phyloP scores from a whole-genome alignment of 169 alveolate genomes.

The Plasmodium reichenowi region DNA sequence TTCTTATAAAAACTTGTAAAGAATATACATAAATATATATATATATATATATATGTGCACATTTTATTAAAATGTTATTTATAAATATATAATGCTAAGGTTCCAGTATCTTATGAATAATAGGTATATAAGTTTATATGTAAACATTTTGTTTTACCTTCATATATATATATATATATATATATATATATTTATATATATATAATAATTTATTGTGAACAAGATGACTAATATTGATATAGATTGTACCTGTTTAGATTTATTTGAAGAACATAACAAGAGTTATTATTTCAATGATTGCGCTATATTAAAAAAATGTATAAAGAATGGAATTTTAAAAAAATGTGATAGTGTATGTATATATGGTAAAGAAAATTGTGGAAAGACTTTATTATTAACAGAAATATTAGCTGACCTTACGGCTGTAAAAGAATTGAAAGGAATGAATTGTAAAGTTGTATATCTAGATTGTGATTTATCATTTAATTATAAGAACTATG shows the following conservation, averaged over 20 bases:
- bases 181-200: no score
- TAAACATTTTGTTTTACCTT: no score
- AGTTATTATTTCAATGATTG: slow-evolving; percentile 40
- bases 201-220: no score
- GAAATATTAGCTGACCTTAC: slow-evolving; percentile 67
- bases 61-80: no score
- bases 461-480: slow-evolving; percentile 59
- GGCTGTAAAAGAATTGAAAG: slow-evolving; percentile 66
- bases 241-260: slow-evolving; percentile 69
- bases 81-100: no score
- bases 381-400: slow-evolving; percentile 53
- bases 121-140: no score
- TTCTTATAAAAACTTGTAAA: no score
- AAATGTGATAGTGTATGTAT: slow-evolving; percentile 70
- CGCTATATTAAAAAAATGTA: slow-evolving; percentile 49
- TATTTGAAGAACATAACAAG: slow-evolving; percentile 33
- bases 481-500: slow-evolving; percentile 58
- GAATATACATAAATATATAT: no score
- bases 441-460: slow-evolving; percentile 72
- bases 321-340: slow-evolving; percentile 41
- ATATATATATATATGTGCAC: no score
- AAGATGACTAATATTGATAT: slow-evolving; percentile 1
- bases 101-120: no score
- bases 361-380: slow-evolving; percentile 75
- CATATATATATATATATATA: no score